Evolutionary conservation across 768 basidiomycete species (phyloP), one percentile per base, ranked within the genome.

Genomic region (Trametes villosa): DNA sequence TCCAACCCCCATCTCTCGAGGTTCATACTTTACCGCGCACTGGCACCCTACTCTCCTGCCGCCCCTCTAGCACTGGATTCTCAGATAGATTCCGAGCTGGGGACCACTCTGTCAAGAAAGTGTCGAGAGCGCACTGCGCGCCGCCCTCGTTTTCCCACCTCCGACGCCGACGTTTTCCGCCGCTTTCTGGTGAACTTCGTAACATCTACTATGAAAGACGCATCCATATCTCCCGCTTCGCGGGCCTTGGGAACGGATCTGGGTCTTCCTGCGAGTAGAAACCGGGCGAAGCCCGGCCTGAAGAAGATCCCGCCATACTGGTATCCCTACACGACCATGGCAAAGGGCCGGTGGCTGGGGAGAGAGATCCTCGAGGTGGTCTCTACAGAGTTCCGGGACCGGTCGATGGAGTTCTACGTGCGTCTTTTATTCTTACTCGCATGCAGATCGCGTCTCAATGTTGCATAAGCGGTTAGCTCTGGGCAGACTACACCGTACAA

Each of bases 361-460:
- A 80, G 95, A 47, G 90, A 94, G 72, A 80, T 97, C 36, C 75
- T 98, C 24, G 95, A 98, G 74, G 88, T 97, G 38, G 89, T 98
- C 17, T 93, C 91, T 0, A 96, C 94, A 0, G 95, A 98, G 73
- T 98, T 96, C 70, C 80, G 95, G 53, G 95, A 97, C 78, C 82
- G 95, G 49, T 92, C 89, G 15, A 88, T 95, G 81, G 95, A 98
- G 68, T 98, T 96, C 73, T 97, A 98, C 81, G 94, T 96, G 75
- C 70, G 93, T 83, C 38, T 24, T 57, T n/a, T 31, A 34, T 47
- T 13, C 6, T 34, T 26, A 11, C 9, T 26, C 20, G 18, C 4
- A 33, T 36, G 20, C 20, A 41, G 59, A 18, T 36, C 49, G 40
- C 53, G 47, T 52, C 33, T 38, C 54, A 41, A 49, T 49, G 38